Percentiles rank a stretch among this genome's conserved stretches.
phyloP scores from a whole-genome alignment of 805 yeast species.

The Suhomyces sp. region DNA sequence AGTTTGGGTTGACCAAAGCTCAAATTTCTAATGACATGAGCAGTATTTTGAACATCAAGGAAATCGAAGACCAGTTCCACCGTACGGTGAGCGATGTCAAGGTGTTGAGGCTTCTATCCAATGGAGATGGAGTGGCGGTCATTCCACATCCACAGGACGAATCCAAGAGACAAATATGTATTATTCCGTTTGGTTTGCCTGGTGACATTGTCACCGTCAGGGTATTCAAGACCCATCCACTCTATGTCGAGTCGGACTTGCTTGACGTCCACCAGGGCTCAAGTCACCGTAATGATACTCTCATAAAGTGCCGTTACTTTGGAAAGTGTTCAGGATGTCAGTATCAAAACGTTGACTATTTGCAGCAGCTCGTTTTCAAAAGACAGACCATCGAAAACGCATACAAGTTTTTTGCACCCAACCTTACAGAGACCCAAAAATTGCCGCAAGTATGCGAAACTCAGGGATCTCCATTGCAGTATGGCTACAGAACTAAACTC shows the following conservation, averaged over 20 bases:
- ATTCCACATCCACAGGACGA: slow-evolving; percentile 54
- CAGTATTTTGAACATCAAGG: slow-evolving; percentile 58
- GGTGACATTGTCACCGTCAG: slow-evolving; percentile 74
- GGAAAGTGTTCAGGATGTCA: slow-evolving; percentile 96
- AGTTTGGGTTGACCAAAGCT: slow-evolving; percentile 40
- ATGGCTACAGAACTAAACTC: slow-evolving; percentile 81
- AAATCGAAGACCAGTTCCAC: slow-evolving; percentile 49
- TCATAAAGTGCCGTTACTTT: slow-evolving; percentile 77
- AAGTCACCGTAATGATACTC: slow-evolving; percentile 48
- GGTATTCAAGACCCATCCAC: slow-evolving; percentile 75
- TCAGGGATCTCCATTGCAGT: slow-evolving; percentile 72
- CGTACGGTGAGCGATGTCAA: slow-evolving; percentile 57
- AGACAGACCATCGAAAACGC: slow-evolving; percentile 77
- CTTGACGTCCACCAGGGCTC: slow-evolving; percentile 41
- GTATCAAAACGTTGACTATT: slow-evolving; percentile 75
- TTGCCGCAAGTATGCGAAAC: slow-evolving; percentile 66
- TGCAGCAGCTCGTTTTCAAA: slow-evolving; percentile 70
- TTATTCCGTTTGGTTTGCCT: slow-evolving; percentile 85
- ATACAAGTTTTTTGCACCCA: slow-evolving; percentile 70
- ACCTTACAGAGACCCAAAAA: slow-evolving; percentile 34
- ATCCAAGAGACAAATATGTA: slow-evolving; percentile 54
- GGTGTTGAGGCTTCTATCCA: slow-evolving; percentile 61
- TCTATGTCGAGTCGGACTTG: slow-evolving; percentile 72
- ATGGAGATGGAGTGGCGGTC: slow-evolving; percentile 84
- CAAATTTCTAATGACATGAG: slow-evolving; percentile 65